Conservation (phyloP, 805 yeast genomes). For the Kodamaea hsintzibuensis region DNA sequence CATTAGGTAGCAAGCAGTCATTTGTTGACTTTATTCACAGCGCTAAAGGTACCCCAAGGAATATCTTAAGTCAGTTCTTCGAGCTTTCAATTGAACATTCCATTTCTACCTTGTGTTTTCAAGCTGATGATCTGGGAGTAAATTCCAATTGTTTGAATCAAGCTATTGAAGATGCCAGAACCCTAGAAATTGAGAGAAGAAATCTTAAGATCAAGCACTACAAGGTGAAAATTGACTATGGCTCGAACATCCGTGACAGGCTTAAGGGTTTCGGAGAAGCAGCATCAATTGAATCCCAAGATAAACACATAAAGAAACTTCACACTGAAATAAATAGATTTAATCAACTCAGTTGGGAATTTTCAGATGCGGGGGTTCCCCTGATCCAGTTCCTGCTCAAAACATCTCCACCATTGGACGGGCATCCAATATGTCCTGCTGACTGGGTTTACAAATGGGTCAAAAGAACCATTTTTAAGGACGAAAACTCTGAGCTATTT, state of each 20-base stretch:
- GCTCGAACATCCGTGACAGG: constrained; percentile 2
- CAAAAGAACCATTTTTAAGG: background rate
- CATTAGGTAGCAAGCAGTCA: constrained; percentile 3
- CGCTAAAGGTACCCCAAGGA: constrained; percentile 7
- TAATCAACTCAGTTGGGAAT: background rate
- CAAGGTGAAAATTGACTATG: constrained; percentile 7
- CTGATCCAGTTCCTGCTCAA: constrained; percentile 5
- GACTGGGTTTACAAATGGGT: constrained; percentile 10
- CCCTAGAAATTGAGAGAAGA: background rate
- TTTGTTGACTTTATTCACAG: constrained; percentile 7
- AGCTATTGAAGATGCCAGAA: constrained; percentile 4
- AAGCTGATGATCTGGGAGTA: background rate
- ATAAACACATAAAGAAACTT: background rate
- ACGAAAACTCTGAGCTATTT: background rate
- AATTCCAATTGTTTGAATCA: background rate
- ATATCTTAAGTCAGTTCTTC: constrained; percentile 7
- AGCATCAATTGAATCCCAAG: background rate
- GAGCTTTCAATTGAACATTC: constrained; percentile 1
- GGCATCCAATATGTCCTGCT: constrained; percentile 6
- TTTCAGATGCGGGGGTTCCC: background rate
- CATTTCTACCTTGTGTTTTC: background rate
- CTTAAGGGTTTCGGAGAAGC: background rate
- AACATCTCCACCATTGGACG: constrained; percentile 5
- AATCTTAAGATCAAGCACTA: constrained; percentile 7
- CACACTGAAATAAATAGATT: constrained; percentile 5